Conservation (phyloP, 169 alveolate species). For the Condylostoma magnum region DNA sequence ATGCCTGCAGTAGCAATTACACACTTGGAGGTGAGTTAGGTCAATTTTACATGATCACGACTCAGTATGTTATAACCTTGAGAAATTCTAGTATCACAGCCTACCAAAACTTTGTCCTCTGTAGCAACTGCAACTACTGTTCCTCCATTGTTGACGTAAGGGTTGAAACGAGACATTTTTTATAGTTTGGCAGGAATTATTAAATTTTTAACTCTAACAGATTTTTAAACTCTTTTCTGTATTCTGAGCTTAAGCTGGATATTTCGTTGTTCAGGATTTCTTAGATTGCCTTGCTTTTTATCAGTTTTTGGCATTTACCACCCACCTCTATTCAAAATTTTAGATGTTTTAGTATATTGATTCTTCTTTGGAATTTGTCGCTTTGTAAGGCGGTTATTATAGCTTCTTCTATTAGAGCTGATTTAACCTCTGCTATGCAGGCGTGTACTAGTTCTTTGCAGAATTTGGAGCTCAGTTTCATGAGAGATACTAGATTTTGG, state of each 20-base stretch:
- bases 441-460: background rate
- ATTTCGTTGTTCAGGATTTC: background rate
- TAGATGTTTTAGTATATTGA: constrained; percentile 8
- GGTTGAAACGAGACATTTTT: constrained; percentile 60
- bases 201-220: background rate
- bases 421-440: background rate
- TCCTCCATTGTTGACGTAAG: constrained; percentile 79
- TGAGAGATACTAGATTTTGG: background rate
- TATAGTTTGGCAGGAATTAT: constrained; percentile 4
- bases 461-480: background rate
- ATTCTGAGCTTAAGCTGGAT: constrained; percentile 8
- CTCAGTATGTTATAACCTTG: constrained; percentile 89
- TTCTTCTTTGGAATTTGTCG: constrained; percentile 9
- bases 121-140: constrained; percentile 89
- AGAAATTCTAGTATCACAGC: constrained; percentile 92
- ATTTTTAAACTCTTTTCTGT: constrained; percentile 5
- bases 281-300: background rate
- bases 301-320: background rate
- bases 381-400: background rate
- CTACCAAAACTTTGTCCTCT: constrained; percentile 88
- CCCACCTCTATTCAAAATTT: constrained; percentile 20
- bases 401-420: constrained; percentile 23
- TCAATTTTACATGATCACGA: constrained; percentile 82
- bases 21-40: constrained; percentile 85
- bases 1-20: constrained; percentile 91